Evolutionary conservation across 495 filamentous ascomycete species (phyloP).

Genomic region (Neurospora pannonica): DNA sequence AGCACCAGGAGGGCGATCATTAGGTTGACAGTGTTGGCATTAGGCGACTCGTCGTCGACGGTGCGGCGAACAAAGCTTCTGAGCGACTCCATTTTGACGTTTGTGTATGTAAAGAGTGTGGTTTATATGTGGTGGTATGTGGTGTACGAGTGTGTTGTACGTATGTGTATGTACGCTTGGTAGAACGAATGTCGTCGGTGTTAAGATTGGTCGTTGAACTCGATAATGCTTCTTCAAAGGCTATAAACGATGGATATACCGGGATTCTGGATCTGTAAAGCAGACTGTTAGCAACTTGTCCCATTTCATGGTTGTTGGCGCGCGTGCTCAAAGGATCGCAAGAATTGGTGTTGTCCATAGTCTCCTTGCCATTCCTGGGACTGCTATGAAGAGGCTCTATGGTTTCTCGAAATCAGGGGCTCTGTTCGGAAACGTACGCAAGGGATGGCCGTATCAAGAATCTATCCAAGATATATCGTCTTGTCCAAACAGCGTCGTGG

Average conservation of each 20-base stretch:
- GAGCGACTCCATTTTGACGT: slow-evolving; percentile 38
- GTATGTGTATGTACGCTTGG: background rate
- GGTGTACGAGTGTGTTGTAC: background rate
- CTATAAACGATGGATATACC: background rate
- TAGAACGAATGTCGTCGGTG: background rate
- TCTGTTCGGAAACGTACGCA: slow-evolving; percentile 14
- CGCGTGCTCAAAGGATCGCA: background rate
- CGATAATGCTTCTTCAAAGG: background rate
- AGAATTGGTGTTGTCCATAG: background rate
- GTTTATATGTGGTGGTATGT: background rate
- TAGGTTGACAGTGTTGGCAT: slow-evolving; percentile 53
- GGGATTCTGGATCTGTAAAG: background rate
- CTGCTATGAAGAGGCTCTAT: background rate
- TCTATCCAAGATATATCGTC: background rate
- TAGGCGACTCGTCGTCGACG: slow-evolving; percentile 31
- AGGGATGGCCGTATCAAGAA: slow-evolving; percentile 15
- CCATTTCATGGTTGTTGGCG: background rate
- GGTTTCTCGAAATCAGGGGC: background rate
- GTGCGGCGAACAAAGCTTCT: slow-evolving; percentile 43
- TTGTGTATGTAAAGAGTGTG: background rate
- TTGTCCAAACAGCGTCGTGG: background rate
- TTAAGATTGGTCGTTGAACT: background rate
- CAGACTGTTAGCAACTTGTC: background rate
- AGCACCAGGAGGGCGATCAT: slow-evolving; percentile 74
- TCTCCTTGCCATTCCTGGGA: background rate